Evolutionary conservation across 75 land plant species (phyloP), one percentile per base, ranked within the genome.

Genomic region (Azolla pinnata): DNA sequence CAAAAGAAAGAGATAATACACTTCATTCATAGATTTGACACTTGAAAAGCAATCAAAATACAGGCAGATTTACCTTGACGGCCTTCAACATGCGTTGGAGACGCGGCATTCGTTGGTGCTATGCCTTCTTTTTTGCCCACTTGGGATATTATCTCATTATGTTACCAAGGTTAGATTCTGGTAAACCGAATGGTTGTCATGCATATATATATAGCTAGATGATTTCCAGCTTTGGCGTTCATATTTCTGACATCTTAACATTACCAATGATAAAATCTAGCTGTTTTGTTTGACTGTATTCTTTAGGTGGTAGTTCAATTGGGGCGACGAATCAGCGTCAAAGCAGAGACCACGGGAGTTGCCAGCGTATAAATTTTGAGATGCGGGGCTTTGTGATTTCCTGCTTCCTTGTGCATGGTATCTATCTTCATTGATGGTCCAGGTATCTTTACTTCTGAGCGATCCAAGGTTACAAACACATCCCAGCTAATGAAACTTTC

Each of bases 1-100:
- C 56, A 26, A 60, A 44, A 16, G 27, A 7, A 53, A 51, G 0
- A 21, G 10, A 7, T 38, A 7, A 7, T 51, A 58, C 57, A 18
- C 27, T 23, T 63, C 26, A 59, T 63, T 63, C n/a, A 18, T 29
- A 18, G 28, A n/a, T n/a, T n/a, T n/a, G n/a, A n/a, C n/a, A n/a
- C n/a, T n/a, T n/a, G 61, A 27, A 29, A 40, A 20, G 24, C 5
- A 8, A 57, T 27, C 14, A 2, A 30, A 18, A 21, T 33, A 10
- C 79, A 93, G 98, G 81, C 90, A 93, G 33, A 74, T 93, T 29
- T 93, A 73, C 62, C 79, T 72, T 38, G 90, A 93, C 65, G 98
- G 98, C 31, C 60, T 85, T 59, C 51, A 79, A 54, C 79, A 81
- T 53, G 54, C 73, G 3, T 54, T 89, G 28, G 98, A 92, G 72